Base-by-base conservation (phyloP, 108 stramenopile genomes). In the Thalassiosira profunda region DNA sequence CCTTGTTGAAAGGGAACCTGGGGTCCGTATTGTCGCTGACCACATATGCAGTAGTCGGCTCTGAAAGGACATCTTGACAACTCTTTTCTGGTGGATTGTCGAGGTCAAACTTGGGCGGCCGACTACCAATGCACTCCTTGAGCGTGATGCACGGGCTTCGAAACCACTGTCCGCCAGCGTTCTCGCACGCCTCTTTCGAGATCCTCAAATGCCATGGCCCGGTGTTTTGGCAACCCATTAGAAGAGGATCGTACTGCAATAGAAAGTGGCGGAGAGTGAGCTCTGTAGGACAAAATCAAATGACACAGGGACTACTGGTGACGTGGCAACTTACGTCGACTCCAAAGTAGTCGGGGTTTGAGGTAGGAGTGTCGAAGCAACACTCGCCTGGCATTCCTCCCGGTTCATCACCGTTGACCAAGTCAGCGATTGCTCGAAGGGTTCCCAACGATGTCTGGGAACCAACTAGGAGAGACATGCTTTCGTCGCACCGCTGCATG, bases 121-220 rank as follows among this genome's bases (percentile, higher is more conserved):
- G 56, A 5, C 33, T 17, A 31, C 18, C 56, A 17, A 58, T 37
- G 12, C 29, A 31, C 5, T 58, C 34, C 15, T 36, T 58, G 30
- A 58, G 34, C 35, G 56, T 58, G 3, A 58, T 4, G 34, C 56
- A 58, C 5, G 56, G 56, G 3, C 36, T n/a, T 58, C 56, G 3
- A 17, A 18, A 35, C 33, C 33, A 58, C 4, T 7, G 35, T 6
- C 56, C 56, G 9, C 56, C 56, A 58, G 34, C 56, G 20, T 58
- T 58, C 18, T 58, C 34, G 20, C 56, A 58, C 18, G 56, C 56
- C 38, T 58, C 56, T 5, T 8, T 31, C 10, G 34, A 37, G 20
- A 58, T 58, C 5, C 56, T 31, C 34, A 58, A 36, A 17, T 58
- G 56, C 5, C 5, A 58, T n/a, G 10, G 33, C 18, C 56, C 56